Evolutionary conservation across 768 basidiomycete genomes (phyloP).

Genomic region (Hemileccinum rubropunctum): DNA sequence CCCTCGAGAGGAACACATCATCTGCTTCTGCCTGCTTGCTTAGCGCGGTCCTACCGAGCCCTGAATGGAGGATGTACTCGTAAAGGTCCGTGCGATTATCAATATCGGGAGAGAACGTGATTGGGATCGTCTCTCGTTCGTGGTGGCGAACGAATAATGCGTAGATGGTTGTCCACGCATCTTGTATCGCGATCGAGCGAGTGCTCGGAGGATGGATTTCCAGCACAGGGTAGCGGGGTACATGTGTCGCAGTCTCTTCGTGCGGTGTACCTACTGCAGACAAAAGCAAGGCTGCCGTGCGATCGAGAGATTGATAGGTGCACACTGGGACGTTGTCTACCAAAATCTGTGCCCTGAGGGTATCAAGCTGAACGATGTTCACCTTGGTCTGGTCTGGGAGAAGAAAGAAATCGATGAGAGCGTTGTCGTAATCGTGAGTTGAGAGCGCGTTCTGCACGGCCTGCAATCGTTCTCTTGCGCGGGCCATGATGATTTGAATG

Average conservation of each 20-base stretch:
- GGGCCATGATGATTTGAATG: constrained; percentile 4
- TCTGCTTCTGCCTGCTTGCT: constrained; percentile 10
- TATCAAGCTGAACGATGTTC: not conserved
- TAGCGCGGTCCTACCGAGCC: constrained; percentile 27
- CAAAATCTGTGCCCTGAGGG: not conserved
- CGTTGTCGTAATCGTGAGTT: not conserved
- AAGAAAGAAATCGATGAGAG: constrained; percentile 2
- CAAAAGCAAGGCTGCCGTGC: constrained; percentile 8
- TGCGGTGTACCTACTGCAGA: constrained; percentile 21
- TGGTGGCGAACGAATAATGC: constrained; percentile 40
- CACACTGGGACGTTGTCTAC: constrained; percentile 13
- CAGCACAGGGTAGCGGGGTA: constrained; percentile 20
- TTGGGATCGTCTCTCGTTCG: constrained; percentile 40
- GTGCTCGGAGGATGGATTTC: constrained; percentile 7
- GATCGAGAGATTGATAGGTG: constrained; percentile 10
- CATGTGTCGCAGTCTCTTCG: constrained; percentile 17
- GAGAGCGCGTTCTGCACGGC: constrained; percentile 13
- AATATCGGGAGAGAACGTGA: constrained; percentile 30
- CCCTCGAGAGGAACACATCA: constrained; percentile 39
- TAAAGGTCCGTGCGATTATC: constrained; percentile 32
- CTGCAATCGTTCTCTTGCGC: constrained; percentile 2
- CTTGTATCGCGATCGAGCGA: constrained; percentile 22
- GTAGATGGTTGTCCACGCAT: constrained; percentile 43
- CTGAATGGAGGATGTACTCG: constrained; percentile 38
- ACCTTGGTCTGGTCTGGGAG: constrained; percentile 18